Conservation (phyloP, 2,329 filamentous ascomycete genomes). For the Hymenoscyphus fructigenus region DNA sequence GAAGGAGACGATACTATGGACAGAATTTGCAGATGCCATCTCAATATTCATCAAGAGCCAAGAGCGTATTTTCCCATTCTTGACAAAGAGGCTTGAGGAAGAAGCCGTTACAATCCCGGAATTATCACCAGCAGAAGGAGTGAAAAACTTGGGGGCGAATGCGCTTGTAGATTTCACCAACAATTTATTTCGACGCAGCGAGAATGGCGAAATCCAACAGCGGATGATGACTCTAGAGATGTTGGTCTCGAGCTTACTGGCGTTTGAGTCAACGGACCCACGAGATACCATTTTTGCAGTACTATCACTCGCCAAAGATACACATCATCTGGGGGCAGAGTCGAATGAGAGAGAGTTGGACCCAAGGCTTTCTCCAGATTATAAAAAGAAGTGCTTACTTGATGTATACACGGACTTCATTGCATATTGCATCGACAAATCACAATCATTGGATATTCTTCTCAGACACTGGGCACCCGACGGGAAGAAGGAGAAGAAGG, state of each 20-base stretch:
- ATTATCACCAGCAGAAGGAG: background rate
- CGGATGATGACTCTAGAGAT: constrained; percentile 21
- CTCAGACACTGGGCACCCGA: background rate
- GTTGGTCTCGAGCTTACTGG: constrained; percentile 24
- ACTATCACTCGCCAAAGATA: constrained; percentile 27
- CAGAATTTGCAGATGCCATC: constrained; percentile 27
- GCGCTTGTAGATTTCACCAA: constrained; percentile 22
- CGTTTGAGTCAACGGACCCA: constrained; percentile 31
- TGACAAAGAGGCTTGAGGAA: background rate
- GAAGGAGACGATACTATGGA: too few species aligned
- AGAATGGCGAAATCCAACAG: constrained; percentile 5
- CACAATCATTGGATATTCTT: background rate
- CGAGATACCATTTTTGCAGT: constrained; percentile 32
- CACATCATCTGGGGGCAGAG: background rate
- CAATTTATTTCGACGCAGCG: constrained; percentile 23
- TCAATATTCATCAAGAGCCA: constrained; percentile 21
- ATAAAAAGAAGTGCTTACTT: background rate
- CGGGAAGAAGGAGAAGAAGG: background rate
- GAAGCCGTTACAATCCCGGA: background rate
- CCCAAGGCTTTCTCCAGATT: background rate
- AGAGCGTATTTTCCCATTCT: constrained; percentile 16
- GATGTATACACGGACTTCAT: constrained; percentile 6
- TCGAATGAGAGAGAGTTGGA: background rate
- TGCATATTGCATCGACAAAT: background rate
- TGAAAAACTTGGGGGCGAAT: constrained; percentile 12